Evolutionary conservation across 768 basidiomycete species (phyloP).

Genomic region (Mycena metata): DNA sequence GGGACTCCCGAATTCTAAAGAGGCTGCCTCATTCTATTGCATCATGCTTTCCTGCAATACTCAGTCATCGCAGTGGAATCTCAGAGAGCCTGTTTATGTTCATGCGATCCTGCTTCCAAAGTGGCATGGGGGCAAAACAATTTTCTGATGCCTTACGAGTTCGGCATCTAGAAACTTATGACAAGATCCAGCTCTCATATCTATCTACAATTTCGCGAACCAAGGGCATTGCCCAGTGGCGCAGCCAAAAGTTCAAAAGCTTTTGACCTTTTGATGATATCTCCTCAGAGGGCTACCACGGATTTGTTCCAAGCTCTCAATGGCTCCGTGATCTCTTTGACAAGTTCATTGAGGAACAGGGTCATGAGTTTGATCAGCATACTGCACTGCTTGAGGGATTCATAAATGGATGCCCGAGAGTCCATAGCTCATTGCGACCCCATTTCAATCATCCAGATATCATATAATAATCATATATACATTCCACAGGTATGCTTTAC

Average conservation of each 20-base stretch:
- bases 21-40: not conserved
- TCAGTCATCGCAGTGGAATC: too few species aligned
- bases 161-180: slow-evolving; percentile 38
- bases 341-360: too few species aligned
- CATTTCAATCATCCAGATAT: too few species aligned
- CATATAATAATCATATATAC: not conserved
- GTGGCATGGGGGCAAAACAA: slow-evolving; percentile 43
- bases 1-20: slow-evolving; percentile 12
- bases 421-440: too few species aligned
- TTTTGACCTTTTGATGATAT: not conserved
- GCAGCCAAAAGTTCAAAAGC: not conserved
- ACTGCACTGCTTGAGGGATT: too few species aligned
- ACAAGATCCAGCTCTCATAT: slow-evolving; percentile 30
- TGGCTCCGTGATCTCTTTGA: not conserved
- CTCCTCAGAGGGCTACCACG: slow-evolving; percentile 18
- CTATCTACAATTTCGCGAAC: not conserved
- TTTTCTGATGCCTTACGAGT: slow-evolving; percentile 39
- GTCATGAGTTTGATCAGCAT: too few species aligned
- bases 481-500: not conserved
- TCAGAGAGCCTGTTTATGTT: too few species aligned
- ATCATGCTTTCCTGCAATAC: too few species aligned
- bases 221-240: not conserved
- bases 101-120: slow-evolving; percentile 37
- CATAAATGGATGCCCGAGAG: too few species aligned
- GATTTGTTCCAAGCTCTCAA: slow-evolving; percentile 39